A percentile compares a stretch with the other conserved stretches of the same genome.
These are phyloP conservation scores for Pseudogymnoascus destructans DNA, from an alignment of 2,329 filamentous ascomycete genomes.

Conservation along the genomic window DNA sequence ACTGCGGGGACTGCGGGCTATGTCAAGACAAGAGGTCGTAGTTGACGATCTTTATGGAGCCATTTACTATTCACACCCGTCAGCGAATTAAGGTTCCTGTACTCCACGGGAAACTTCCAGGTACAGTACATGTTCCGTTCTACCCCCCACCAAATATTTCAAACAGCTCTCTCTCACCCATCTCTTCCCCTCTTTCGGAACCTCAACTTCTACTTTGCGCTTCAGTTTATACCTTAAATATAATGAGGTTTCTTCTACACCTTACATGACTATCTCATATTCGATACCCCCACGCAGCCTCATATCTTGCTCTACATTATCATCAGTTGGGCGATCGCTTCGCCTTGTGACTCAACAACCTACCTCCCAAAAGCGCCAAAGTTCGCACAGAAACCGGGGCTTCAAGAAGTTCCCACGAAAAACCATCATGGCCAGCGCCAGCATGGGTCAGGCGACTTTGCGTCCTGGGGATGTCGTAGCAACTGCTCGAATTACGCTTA, in stretches of 20 bases:
- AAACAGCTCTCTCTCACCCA: neutral
- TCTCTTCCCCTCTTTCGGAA: neutral
- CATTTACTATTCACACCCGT: constrained; percentile 1
- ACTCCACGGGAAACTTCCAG: neutral
- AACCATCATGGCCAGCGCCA: neutral
- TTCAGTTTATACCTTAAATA: neutral
- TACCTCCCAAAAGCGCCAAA: neutral
- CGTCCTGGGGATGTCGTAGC: constrained; percentile 13
- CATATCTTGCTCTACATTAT: neutral
- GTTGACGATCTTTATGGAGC: constrained; percentile 5
- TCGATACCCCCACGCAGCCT: neutral
- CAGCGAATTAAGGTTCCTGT: constrained; percentile 1
- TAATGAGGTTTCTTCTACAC: neutral
- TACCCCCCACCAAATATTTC: constrained; percentile 7
- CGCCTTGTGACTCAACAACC: constrained; percentile 1
- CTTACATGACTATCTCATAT: neutral
- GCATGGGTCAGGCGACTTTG: neutral
- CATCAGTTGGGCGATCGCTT: neutral
- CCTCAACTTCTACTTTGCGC: neutral
- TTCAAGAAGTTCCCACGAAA: neutral
- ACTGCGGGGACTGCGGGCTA: neutral
- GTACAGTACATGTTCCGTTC: neutral
- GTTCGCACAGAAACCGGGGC: neutral
- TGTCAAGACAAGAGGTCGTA: neutral
- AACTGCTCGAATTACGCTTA: constrained; percentile 40